Percentiles rank a stretch among this genome's conserved stretches.
Conservation (phyloP, 352 stramenopile genomes). For the Bremia lactucae region DNA sequence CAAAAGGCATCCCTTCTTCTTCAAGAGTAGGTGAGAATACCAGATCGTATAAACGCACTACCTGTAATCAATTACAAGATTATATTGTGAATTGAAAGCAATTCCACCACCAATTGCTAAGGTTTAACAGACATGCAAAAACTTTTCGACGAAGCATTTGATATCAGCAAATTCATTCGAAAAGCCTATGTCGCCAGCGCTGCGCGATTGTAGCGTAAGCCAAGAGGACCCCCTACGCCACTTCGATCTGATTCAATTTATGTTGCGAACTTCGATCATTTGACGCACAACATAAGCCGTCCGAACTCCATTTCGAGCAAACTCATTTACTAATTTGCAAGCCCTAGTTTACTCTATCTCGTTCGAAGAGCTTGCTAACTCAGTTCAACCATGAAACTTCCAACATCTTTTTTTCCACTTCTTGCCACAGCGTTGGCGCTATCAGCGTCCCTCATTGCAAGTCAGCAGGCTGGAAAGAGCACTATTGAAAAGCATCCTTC, state of each 20-base stretch:
- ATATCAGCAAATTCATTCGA: background rate
- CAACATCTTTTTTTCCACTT: slow-evolving; percentile 3
- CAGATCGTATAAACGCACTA: no score
- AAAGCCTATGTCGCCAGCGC: background rate
- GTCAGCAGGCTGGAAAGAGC: slow-evolving; percentile 39
- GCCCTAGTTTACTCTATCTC: background rate
- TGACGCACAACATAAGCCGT: background rate
- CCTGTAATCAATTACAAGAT: no score
- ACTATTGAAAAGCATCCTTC: slow-evolving; percentile 42
- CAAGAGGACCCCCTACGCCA: slow-evolving; percentile 4
- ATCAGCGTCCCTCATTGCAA: slow-evolving; percentile 3
- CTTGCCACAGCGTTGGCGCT: slow-evolving; percentile 12
- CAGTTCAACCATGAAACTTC: no score
- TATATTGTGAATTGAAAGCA: no score
- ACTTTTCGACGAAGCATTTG: no score
- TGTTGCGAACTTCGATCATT: slow-evolving; percentile 5
- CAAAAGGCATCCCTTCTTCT: no score
- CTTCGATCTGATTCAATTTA: slow-evolving; percentile 12
- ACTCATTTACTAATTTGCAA: slow-evolving; percentile 21
- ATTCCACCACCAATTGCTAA: no score
- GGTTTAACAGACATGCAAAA: no score
- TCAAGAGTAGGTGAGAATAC: no score
- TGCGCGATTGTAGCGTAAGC: slow-evolving; percentile 4
- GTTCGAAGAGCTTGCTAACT: no score
- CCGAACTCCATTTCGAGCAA: background rate